Evolutionary conservation across 768 basidiomycete species (phyloP).

Genomic region (Obba rivulosa): DNA sequence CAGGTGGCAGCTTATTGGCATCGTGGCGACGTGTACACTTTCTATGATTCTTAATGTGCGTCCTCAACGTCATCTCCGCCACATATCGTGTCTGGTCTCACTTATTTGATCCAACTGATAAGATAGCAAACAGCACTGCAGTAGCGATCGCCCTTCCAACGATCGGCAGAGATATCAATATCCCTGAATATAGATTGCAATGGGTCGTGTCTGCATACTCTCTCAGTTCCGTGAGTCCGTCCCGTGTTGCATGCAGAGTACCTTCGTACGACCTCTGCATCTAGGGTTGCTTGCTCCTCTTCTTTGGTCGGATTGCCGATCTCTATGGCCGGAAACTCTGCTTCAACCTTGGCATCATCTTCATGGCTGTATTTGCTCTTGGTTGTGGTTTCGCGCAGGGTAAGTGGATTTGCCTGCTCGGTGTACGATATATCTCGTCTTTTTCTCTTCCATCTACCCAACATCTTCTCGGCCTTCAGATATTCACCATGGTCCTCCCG

Average conservation of each 20-base stretch:
- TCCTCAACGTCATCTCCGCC: background rate
- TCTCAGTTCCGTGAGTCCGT: slow-evolving; percentile 50
- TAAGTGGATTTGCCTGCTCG: slow-evolving; percentile 16
- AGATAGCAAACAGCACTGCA: slow-evolving; percentile 20
- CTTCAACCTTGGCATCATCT: slow-evolving; percentile 56
- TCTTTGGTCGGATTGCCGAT: slow-evolving; percentile 78
- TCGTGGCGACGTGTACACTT: slow-evolving; percentile 24
- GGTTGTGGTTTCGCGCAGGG: slow-evolving; percentile 61
- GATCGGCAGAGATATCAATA: slow-evolving; percentile 34
- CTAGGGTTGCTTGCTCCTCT: slow-evolving; percentile 73
- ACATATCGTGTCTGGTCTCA: background rate
- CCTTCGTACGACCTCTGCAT: background rate
- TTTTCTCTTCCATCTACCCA: too few species aligned
- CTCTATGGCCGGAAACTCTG: slow-evolving; percentile 67
- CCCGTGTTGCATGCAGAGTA: background rate
- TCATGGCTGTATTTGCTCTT: slow-evolving; percentile 53
- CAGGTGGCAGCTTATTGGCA: slow-evolving; percentile 8
- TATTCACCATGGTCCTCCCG: background rate
- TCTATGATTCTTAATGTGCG: slow-evolving; percentile 28
- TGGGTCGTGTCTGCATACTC: slow-evolving; percentile 69
- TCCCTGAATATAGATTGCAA: slow-evolving; percentile 49
- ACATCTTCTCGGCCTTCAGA: background rate
- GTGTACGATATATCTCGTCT: too few species aligned
- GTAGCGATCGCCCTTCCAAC: slow-evolving; percentile 25
- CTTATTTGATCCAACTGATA: background rate